Percentiles rank a stretch among this genome's conserved stretches.
Conservation (phyloP, 352 stramenopile genomes). For the Phytophthora boehmeriae region DNA sequence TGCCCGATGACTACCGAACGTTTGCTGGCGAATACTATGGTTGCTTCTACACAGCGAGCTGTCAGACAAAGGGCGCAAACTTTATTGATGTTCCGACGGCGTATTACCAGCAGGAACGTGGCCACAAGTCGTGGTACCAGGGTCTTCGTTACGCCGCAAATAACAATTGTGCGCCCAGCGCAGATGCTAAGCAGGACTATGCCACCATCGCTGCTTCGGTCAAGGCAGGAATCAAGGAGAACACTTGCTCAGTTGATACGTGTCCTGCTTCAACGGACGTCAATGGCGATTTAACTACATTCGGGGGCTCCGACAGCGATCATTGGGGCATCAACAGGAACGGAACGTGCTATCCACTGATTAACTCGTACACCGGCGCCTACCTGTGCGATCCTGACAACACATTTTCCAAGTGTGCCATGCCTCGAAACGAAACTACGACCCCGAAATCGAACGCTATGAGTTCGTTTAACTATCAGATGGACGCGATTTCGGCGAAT, state of each 20-base stretch:
- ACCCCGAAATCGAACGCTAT: conserved; percentile 51
- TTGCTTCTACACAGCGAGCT: conserved; percentile 30
- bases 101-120: conserved; percentile 29
- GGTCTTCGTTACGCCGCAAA: conserved; percentile 46
- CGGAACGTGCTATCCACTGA: conserved; percentile 56
- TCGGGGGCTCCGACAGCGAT: conserved; percentile 20
- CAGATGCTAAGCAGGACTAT: conserved; percentile 25
- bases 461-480: conserved; percentile 76
- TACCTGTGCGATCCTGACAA: conserved; percentile 69
- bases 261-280: conserved; percentile 43
- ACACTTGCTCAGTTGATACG: conserved; percentile 26
- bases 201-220: conserved; percentile 24
- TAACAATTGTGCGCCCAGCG: conserved; percentile 34
- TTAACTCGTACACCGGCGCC: conserved; percentile 65
- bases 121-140: conserved; percentile 50
- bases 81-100: conserved; percentile 36
- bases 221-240: conserved; percentile 34
- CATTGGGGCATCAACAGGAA: conserved; percentile 52
- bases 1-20: conserved; percentile 45
- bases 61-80: conserved; percentile 25
- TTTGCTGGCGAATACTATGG: conserved; percentile 38
- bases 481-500: conserved; percentile 80
- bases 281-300: conserved; percentile 35
- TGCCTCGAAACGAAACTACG: conserved; percentile 33
- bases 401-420: conserved; percentile 36